phyloP scores from a whole-genome alignment of 108 stramenopile species.

The Hondaea fermentalgiana region DNA sequence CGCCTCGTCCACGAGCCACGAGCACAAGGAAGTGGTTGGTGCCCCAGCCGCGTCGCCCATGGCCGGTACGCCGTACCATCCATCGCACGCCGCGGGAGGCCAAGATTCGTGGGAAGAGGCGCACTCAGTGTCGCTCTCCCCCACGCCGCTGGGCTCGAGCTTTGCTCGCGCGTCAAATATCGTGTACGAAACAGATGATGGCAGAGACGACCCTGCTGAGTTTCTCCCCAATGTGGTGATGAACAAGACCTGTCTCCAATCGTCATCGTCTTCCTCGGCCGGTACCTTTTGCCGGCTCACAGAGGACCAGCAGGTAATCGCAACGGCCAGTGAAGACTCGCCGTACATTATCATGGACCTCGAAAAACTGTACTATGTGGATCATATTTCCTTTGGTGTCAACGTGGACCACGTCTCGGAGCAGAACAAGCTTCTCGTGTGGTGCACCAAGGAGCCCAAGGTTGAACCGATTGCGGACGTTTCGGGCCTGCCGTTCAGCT shows the following conservation, averaged over 20 bases:
- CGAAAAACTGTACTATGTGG: neutral
- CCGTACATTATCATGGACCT: slow-evolving; percentile 4
- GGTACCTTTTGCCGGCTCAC: slow-evolving; percentile 9
- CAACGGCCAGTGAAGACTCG: neutral
- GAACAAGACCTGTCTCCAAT: neutral
- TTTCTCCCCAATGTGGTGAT: neutral
- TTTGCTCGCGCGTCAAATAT: neutral
- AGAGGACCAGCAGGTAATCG: neutral
- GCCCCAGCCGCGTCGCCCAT: neutral
- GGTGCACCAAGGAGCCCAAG: neutral
- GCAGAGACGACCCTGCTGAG: neutral
- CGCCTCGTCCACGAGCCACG: too few species aligned
- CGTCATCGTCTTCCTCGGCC: neutral
- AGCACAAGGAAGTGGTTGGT: neutral
- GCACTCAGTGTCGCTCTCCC: neutral
- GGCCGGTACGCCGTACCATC: neutral
- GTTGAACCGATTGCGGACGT: neutral
- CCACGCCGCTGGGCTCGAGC: neutral
- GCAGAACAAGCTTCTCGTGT: neutral
- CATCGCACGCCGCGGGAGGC: neutral
- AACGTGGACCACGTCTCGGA: neutral
- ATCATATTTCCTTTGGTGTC: neutral
- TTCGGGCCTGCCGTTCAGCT: neutral
- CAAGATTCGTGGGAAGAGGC: neutral
- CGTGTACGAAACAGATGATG: neutral